Base-by-base conservation (phyloP, 169 alveolate species). In the Plasmodium adleri region DNA sequence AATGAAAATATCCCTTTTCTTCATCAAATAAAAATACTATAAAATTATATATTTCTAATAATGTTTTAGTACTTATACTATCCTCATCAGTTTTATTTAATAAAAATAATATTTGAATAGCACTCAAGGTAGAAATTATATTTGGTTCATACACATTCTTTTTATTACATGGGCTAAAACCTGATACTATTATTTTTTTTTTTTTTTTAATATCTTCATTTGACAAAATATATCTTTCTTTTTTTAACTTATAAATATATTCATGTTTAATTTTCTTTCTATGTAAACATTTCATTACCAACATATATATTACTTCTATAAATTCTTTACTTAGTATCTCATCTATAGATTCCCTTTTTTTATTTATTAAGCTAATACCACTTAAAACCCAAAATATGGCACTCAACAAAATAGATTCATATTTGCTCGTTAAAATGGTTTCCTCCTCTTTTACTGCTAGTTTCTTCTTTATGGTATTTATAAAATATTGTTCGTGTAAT, bases 91-190 rank as follows among this genome's bases (percentile, higher is more conserved):
- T 68, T 74, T 62, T 67, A 47, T 85, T 73, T 56, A 88, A 63
- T 43, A 88, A 32, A 68, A 74, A 72, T 54, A 83, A 70, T 26
- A 92, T 80, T 62, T 92, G 94, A 26, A 91, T 75, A 24, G 94
- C 94, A 71, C 88, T 76, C 26, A 91, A 26, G 17, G 94, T 91
- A 13, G 91, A 68, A 52, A 71, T 72, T 49, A 87, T 88, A 47
- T 83, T 91, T 58, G 92, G 13, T 22, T 54, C 78, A 20, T 87
- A 91, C 50, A 86, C 24, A 24, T 22, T 17, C 26, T 75, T 71
- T 58, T 91, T 75, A 15, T 15, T 50, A 70, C 76, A 91, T 32
- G 88, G 90, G 22, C 73, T 56, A 50, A 91, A 91, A n/a, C 91
- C 94, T 26, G 58, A 58, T 49, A 83, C 8, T 24, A 60, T 43